phyloP scores from a whole-genome alignment of 75 land plant species.

The Larix kaempferi region DNA sequence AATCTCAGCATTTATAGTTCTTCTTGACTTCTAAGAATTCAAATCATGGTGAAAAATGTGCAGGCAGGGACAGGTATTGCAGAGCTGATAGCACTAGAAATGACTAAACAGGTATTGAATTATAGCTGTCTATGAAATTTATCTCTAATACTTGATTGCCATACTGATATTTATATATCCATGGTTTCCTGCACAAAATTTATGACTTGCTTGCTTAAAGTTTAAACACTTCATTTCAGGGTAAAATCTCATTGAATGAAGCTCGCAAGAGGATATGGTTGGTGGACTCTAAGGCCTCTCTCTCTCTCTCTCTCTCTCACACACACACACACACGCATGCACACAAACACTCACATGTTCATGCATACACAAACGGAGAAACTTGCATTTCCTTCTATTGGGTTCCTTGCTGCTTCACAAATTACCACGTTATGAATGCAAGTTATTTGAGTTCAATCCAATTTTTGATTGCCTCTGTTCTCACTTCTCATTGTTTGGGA shows the following conservation, averaged over 20 bases:
- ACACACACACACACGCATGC: background rate
- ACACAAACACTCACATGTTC: background rate
- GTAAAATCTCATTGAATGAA: constrained; percentile 27
- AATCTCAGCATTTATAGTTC: background rate
- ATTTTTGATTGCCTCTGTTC: background rate
- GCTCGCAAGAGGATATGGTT: constrained; percentile 40
- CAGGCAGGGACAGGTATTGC: constrained; percentile 97
- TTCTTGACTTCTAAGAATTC: constrained; percentile 6
- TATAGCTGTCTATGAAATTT: background rate
- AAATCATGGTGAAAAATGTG: constrained; percentile 4
- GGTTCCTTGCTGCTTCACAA: background rate
- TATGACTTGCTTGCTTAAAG: background rate
- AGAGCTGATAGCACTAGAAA: constrained; percentile 82
- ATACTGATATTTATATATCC: background rate
- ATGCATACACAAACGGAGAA: background rate
- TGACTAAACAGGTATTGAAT: constrained; percentile 54
- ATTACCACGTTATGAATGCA: too few species aligned
- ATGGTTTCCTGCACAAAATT: background rate
- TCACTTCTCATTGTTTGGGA: background rate
- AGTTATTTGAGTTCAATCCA: too few species aligned
- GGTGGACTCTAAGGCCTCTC: constrained; percentile 47
- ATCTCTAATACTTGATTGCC: background rate
- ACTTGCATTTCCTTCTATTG: background rate
- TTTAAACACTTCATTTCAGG: constrained; percentile 24
- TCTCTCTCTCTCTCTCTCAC: background rate